Evolutionary conservation across 441 rosid genomes (phyloP).

Genomic region (Erodium texanum): DNA sequence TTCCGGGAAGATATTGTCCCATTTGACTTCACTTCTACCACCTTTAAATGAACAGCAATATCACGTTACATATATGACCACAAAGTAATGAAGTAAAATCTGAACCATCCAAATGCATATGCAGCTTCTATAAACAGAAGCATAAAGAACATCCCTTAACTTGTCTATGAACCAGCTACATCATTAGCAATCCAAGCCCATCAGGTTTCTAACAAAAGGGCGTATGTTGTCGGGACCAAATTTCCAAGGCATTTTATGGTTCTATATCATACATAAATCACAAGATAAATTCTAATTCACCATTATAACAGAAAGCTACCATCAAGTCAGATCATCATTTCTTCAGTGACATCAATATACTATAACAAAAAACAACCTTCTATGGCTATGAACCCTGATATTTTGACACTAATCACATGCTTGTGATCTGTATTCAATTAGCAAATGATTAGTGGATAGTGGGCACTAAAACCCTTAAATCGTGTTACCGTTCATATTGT

Average conservation of each 20-base stretch:
- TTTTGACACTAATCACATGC: background rate
- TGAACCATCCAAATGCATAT: too few species aligned
- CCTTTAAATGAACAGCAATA: conserved; percentile 30
- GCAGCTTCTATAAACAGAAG: too few species aligned
- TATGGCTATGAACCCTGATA: background rate
- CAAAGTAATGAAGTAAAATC: background rate
- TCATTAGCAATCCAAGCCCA: too few species aligned
- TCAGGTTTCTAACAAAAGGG: too few species aligned
- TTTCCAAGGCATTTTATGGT: too few species aligned
- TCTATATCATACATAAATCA: too few species aligned
- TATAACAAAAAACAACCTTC: background rate
- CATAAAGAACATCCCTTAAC: background rate
- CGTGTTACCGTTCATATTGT: too few species aligned
- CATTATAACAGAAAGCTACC: too few species aligned
- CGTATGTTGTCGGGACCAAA: too few species aligned
- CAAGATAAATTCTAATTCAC: too few species aligned
- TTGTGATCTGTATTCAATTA: background rate
- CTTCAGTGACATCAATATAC: background rate
- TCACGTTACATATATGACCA: background rate
- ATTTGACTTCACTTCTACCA: conserved; percentile 76
- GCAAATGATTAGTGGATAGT: background rate
- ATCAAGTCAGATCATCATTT: background rate
- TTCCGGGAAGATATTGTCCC: conserved; percentile 63
- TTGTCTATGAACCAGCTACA: too few species aligned
- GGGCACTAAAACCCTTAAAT: background rate